A percentile compares a stretch with the other conserved stretches of the same genome.
Evolutionary conservation across 2,329 filamentous ascomycete species (phyloP).

Genomic region (Monosporascus sp.): DNA sequence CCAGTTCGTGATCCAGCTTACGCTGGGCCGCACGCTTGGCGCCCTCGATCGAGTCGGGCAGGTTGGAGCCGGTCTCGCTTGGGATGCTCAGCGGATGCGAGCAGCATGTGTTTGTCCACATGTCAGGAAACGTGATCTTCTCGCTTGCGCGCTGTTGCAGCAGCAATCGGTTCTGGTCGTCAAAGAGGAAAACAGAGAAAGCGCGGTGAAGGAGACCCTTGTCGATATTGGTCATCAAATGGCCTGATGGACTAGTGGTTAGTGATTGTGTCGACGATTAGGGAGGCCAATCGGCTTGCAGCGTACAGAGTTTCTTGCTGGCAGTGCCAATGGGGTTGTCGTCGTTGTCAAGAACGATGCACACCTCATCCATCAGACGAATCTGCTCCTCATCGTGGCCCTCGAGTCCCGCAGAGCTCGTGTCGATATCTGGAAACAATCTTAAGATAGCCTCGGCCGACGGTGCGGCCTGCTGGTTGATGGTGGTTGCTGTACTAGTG

Average conservation of each 20-base stretch:
- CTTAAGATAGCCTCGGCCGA: constrained; percentile 82
- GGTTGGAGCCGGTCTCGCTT: constrained; percentile 78
- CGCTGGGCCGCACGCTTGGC: constrained; percentile 89
- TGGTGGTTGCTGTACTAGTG: constrained; percentile 37
- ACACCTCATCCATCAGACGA: constrained; percentile 96
- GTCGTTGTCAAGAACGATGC: constrained; percentile 91
- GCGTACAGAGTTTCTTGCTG: constrained; percentile 94
- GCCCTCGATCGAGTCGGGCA: constrained; percentile 75
- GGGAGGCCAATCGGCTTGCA: background rate
- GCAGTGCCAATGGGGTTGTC: constrained; percentile 91
- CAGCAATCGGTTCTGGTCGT: constrained; percentile 84
- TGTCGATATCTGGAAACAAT: constrained; percentile 80
- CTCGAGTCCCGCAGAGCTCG: constrained; percentile 67
- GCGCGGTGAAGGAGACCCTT: constrained; percentile 93
- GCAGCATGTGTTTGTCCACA: constrained; percentile 99
- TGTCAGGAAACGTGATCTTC: constrained; percentile 98
- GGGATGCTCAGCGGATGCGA: constrained; percentile 92
- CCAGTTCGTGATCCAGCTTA: constrained; percentile 91
- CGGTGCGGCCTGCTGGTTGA: constrained; percentile 45
- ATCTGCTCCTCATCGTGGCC: constrained; percentile 98
- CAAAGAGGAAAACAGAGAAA: constrained; percentile 97
- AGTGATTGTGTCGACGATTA: constrained; percentile 3
- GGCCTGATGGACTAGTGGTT: constrained; percentile 52
- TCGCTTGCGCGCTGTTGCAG: constrained; percentile 92
- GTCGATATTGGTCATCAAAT: constrained; percentile 98